Percentiles rank a stretch among this genome's conserved stretches.
phyloP scores from a whole-genome alignment of 2,329 filamentous ascomycete species.

The Magnaporthiopsis incrustans region DNA sequence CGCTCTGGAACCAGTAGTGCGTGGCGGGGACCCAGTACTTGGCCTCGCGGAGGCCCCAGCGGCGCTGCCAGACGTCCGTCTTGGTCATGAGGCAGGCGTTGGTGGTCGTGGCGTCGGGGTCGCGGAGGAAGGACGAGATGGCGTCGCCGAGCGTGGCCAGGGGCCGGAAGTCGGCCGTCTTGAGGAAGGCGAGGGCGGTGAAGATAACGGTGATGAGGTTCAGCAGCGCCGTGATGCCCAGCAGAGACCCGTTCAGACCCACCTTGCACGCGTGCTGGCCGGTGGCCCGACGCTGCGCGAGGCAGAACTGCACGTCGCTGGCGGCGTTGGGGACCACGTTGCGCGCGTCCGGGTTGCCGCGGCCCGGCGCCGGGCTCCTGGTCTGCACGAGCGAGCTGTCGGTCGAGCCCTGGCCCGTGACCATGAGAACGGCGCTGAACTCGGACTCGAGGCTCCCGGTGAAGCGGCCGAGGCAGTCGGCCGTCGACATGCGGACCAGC shows the following conservation, averaged over 20 bases:
- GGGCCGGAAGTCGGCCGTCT: conserved; percentile 27
- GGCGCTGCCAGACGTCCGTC: conserved; percentile 32
- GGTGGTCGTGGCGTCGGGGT: conserved; percentile 34
- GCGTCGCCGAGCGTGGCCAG: conserved; percentile 44
- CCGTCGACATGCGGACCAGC: conserved; percentile 23
- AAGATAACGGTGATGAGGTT: conserved; percentile 29
- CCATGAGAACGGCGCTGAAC: conserved; percentile 26
- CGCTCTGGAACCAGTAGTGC: conserved; percentile 38
- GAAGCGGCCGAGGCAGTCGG: conserved; percentile 25
- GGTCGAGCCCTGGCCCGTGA: conserved; percentile 19
- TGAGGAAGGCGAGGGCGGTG: conserved; percentile 18
- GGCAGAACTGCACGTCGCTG: conserved; percentile 20
- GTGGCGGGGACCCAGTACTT: conserved; percentile 32
- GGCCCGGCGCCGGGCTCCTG: conserved; percentile 17
- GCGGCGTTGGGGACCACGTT: conserved; percentile 8
- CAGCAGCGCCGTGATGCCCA: conserved; percentile 33
- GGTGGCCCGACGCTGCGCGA: conserved; percentile 18
- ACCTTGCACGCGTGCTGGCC: conserved; percentile 28
- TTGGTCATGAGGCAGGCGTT: conserved; percentile 37
- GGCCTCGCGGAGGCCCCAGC: conserved; percentile 34
- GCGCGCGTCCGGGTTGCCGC: conserved; percentile 7
- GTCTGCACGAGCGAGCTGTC: conserved; percentile 27
- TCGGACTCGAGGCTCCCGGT: conserved; percentile 22
- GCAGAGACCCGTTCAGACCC: conserved; percentile 32
- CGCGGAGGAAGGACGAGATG: conserved; percentile 39